phyloP scores from a whole-genome alignment of 306 rosid species.

The Trichosanthes truncata region DNA sequence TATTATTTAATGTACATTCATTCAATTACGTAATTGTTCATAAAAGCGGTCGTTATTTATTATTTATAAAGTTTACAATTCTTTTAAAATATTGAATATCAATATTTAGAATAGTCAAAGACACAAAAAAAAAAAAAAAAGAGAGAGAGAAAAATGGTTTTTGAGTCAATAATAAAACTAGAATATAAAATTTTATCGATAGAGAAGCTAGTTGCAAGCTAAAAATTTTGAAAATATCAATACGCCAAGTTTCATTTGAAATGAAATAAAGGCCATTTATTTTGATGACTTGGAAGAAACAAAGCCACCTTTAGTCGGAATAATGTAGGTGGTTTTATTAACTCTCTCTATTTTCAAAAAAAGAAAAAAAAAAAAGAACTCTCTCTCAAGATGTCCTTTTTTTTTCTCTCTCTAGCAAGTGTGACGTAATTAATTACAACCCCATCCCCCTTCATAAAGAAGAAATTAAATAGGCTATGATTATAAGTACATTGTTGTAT shows the following conservation, averaged over 20 bases:
- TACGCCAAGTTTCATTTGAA: neutral
- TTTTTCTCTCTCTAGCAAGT: neutral
- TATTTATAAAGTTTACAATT: neutral
- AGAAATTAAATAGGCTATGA: neutral
- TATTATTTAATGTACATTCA: neutral
- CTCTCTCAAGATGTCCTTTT: neutral
- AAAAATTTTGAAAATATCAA: neutral
- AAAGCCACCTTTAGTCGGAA: constrained; percentile 5
- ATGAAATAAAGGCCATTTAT: constrained; percentile 1
- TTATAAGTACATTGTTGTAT: neutral
- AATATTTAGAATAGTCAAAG: neutral
- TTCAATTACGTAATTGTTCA: neutral
- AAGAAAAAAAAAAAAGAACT: neutral
- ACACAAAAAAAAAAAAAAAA: too few relatives aligned
- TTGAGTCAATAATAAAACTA: neutral
- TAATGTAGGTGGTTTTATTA: constrained; percentile 5
- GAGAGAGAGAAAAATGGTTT: too few relatives aligned
- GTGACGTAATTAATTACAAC: neutral
- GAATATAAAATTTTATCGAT: too few relatives aligned
- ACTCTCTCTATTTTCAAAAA: neutral
- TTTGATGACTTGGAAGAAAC: constrained; percentile 8
- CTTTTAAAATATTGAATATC: neutral
- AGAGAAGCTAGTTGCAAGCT: neutral
- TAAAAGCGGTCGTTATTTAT: neutral
- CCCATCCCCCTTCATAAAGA: neutral